phyloP scores from a whole-genome alignment of 2,329 filamentous ascomycete genomes.

The Claviceps sp. region DNA sequence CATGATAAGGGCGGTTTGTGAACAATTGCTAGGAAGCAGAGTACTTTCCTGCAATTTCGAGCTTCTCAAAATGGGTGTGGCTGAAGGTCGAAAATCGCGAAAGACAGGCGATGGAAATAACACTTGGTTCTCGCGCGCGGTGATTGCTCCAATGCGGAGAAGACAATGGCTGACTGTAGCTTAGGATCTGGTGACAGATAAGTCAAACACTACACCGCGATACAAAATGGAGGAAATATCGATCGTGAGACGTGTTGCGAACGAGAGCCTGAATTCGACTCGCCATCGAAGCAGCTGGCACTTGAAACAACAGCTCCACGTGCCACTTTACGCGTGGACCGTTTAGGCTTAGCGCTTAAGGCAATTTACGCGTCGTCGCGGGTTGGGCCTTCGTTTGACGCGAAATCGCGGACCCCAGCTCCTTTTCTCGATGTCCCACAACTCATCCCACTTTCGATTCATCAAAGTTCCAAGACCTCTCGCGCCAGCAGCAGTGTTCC shows the following conservation, averaged over 20 bases:
- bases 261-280: too few species aligned
- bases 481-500: slow-evolving; percentile 5
- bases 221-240: neutral
- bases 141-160: neutral
- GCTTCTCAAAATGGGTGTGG: neutral
- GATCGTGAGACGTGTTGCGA: neutral
- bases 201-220: neutral
- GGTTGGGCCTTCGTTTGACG: slow-evolving; percentile 6
- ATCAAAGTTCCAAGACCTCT: neutral
- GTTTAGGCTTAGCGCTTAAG: slow-evolving; percentile 16
- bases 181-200: neutral
- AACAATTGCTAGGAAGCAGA: neutral
- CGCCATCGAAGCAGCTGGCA: too few species aligned
- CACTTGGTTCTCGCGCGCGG: neutral
- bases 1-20: slow-evolving; percentile 10
- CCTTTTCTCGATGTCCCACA: slow-evolving; percentile 3
- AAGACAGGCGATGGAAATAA: neutral
- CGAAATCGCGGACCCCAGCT: slow-evolving; percentile 11
- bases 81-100: neutral
- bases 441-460: slow-evolving; percentile 9
- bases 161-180: neutral
- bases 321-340: slow-evolving; percentile 24
- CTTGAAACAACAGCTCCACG: too few species aligned
- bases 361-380: slow-evolving; percentile 30
- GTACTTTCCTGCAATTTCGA: neutral